phyloP scores from a whole-genome alignment of 768 basidiomycete genomes.

The Cystobasidium tubakii region DNA sequence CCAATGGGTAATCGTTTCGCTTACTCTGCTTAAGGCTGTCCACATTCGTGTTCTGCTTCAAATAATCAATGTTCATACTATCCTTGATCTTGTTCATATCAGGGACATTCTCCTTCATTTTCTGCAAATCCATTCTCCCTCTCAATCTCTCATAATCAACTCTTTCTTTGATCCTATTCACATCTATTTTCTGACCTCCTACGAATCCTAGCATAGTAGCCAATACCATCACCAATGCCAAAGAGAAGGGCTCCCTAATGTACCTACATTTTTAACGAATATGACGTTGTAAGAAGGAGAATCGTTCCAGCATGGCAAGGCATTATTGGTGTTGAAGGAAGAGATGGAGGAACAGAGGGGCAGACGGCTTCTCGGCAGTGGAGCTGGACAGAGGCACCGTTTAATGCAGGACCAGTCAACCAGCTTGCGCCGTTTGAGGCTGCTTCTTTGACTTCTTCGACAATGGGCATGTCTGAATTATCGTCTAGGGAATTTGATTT shows the following conservation, averaged over 20 bases:
- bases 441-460: background rate
- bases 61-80: background rate
- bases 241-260: background rate
- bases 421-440: background rate
- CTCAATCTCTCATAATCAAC: constrained; percentile 2
- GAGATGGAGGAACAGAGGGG: background rate
- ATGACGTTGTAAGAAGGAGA: background rate
- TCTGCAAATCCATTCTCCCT: background rate
- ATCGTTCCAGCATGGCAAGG: constrained; percentile 1
- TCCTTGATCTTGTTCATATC: background rate
- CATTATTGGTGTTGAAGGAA: background rate
- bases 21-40: background rate
- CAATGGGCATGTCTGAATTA: background rate
- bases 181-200: background rate
- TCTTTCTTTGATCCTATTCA: background rate
- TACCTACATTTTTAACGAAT: background rate
- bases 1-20: background rate
- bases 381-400: background rate
- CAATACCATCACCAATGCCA: background rate
- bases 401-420: background rate
- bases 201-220: background rate
- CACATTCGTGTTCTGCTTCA: background rate
- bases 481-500: background rate
- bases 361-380: background rate
- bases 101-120: background rate